Conservation (phyloP, 2,329 filamentous ascomycete species). For the Ampelomyces quisqualis region DNA sequence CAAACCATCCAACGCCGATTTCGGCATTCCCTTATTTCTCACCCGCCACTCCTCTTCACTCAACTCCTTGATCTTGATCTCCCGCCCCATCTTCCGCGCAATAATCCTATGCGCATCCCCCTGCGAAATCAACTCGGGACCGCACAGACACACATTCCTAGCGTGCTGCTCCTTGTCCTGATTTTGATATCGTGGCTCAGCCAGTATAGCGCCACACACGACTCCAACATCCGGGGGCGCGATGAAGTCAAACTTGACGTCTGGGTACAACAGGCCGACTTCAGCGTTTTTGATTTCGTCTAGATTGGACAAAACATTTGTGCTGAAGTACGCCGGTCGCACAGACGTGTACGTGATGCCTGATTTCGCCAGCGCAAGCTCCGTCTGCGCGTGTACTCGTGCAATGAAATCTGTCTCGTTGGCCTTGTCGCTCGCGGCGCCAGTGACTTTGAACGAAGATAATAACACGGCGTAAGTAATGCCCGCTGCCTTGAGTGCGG, state of each 20-base stretch:
- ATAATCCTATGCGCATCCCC: conserved; percentile 1
- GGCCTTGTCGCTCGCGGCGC: conserved; percentile 13
- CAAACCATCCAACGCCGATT: conserved; percentile 4
- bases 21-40: conserved; percentile 4
- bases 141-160: background rate
- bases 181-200: background rate
- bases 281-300: background rate
- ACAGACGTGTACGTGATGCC: conserved; percentile 45
- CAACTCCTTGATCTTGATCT: conserved; percentile 7
- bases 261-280: background rate
- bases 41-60: conserved; percentile 2
- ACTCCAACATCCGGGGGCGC: background rate
- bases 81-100: conserved; percentile 3
- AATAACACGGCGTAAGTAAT: conserved; percentile 52
- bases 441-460: conserved; percentile 36
- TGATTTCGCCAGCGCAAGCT: conserved; percentile 48
- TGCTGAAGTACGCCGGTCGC: conserved; percentile 50
- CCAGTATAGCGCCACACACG: background rate
- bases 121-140: background rate
- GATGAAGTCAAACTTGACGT: background rate
- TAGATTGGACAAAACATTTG: conserved; percentile 41
- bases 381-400: conserved; percentile 49
- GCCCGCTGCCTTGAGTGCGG: conserved; percentile 50
- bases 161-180: background rate
- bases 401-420: conserved; percentile 30